Base-by-base conservation (phyloP, 306 rosid genomes). In the Betula pendula region DNA sequence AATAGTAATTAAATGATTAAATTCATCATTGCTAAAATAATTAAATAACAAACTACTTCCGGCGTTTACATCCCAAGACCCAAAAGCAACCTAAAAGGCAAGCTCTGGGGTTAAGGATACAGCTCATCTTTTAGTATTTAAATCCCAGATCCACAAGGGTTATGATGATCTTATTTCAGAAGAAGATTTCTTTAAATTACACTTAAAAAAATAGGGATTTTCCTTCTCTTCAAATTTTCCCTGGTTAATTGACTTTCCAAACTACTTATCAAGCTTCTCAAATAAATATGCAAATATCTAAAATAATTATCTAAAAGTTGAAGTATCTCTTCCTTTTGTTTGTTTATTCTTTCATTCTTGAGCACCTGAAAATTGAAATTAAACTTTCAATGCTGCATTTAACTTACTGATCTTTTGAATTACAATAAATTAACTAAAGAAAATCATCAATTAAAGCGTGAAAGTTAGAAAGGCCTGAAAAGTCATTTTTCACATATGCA, bases 51-150 rank as follows among this genome's bases (percentile, higher is more conserved):
- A 71, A 71, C 13, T 27, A 49, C 43, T 15, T 49, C 15, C 47
- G 19, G 67, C 12, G 19, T 50, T 59, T 29, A 71, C 27, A 48
- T 50, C 10, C 19, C 33, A 56, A 42, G 31, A 38, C 42, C 43
- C 60, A 42, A 42, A 56, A n/a, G 51, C 25, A 24, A n/a, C 20
- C 35, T 38, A 20, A 25, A 79, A 63, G 71, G 72, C 58, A 66
- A 72, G 11, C 59, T 79, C 74, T 44, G 9, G 27, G 15, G 66
- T 24, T 59, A 25, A 27, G 33, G 0, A 31, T 27, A 15, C 10
- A 29, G 40, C 38, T 31, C 43, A 29, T 1, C 68, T 60, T 29
- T 29, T 29, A 20, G 42, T 15, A 60, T 60, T 16, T 15, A 29
- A 60, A 31, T 27, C 20, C 35, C 68, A 60, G 67, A 59, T 59